Conservation (phyloP, 2,329 filamentous ascomycete genomes). For the Aspergillus glaucus region DNA sequence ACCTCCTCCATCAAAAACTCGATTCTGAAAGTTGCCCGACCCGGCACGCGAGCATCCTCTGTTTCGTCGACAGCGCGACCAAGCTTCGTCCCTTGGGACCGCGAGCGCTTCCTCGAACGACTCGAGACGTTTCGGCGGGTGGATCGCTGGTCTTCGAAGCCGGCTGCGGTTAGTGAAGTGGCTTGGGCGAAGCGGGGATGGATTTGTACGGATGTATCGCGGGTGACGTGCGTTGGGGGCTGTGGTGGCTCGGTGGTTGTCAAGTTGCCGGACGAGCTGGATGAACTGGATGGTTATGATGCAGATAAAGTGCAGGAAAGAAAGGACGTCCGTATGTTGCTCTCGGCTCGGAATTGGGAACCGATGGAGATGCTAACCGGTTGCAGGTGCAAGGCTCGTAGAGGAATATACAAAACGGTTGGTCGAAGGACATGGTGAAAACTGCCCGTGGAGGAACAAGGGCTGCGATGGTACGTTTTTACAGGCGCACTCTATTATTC, state of each 20-base stretch:
- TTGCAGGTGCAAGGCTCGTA: constrained; percentile 58
- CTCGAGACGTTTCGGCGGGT: constrained; percentile 86
- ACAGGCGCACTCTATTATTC: constrained; percentile 4
- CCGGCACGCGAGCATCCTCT: constrained; percentile 23
- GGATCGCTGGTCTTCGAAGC: constrained; percentile 90
- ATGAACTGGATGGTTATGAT: constrained; percentile 44
- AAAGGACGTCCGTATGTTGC: constrained; percentile 37
- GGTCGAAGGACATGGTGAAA: constrained; percentile 66
- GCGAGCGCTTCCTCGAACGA: constrained; percentile 71
- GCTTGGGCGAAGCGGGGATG: constrained; percentile 94
- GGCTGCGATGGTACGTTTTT: constrained; percentile 69
- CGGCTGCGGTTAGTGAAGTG: constrained; percentile 75
- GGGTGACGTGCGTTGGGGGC: constrained; percentile 71
- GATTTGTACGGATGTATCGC: constrained; percentile 76
- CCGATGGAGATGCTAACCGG: not conserved
- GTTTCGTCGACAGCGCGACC: constrained; percentile 40
- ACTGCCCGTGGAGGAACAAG: constrained; percentile 77
- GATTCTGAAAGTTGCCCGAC: constrained; percentile 21
- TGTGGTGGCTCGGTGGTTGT: constrained; percentile 82
- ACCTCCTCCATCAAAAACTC: constrained; percentile 19
- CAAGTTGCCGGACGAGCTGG: constrained; percentile 63
- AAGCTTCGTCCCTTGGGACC: constrained; percentile 81
- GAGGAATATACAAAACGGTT: constrained; percentile 70
- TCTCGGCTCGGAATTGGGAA: not conserved
- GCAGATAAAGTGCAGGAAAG: constrained; percentile 36